phyloP scores from a whole-genome alignment of 2,329 filamentous ascomycete species.

The Fusarium sp. region DNA sequence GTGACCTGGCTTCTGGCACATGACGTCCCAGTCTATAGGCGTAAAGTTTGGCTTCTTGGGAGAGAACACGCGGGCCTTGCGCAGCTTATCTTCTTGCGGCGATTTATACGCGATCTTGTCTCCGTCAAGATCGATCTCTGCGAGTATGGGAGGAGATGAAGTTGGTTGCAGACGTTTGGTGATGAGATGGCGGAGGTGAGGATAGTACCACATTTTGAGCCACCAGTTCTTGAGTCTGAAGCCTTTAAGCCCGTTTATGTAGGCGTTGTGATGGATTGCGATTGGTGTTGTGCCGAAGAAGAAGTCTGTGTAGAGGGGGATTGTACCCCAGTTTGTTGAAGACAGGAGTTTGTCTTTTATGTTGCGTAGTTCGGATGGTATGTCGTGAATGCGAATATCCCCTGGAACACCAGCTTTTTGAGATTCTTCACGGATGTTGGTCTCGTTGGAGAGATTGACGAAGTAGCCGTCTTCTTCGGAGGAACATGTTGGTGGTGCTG shows the following conservation, averaged over 20 bases:
- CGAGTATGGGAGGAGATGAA: constrained; percentile 19
- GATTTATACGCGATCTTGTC: constrained; percentile 39
- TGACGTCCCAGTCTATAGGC: constrained; percentile 45
- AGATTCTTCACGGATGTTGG: constrained; percentile 39
- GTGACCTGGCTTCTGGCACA: constrained; percentile 46
- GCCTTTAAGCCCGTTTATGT: constrained; percentile 46
- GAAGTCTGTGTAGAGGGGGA: constrained; percentile 51
- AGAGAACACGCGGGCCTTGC: constrained; percentile 38
- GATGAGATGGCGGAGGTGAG: constrained; percentile 45
- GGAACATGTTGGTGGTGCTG: constrained; percentile 50
- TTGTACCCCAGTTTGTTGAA: constrained; percentile 43
- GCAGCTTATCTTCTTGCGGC: constrained; percentile 24
- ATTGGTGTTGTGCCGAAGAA: constrained; percentile 50
- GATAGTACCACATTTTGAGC: constrained; percentile 50
- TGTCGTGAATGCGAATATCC: constrained; percentile 40
- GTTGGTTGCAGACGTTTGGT: constrained; percentile 35
- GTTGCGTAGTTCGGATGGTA: constrained; percentile 43
- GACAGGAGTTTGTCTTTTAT: constrained; percentile 24
- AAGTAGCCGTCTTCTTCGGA: constrained; percentile 51
- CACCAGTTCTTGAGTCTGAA: constrained; percentile 49
- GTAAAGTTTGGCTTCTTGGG: constrained; percentile 34
- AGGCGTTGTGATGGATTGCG: constrained; percentile 52
- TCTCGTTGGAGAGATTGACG: constrained; percentile 42
- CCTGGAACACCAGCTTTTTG: constrained; percentile 46
- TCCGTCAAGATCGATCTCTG: neutral